Evolutionary conservation across 2,329 filamentous ascomycete species (phyloP), one percentile per base, ranked within the genome.

Genomic region (Pseudocercospora crystallina): DNA sequence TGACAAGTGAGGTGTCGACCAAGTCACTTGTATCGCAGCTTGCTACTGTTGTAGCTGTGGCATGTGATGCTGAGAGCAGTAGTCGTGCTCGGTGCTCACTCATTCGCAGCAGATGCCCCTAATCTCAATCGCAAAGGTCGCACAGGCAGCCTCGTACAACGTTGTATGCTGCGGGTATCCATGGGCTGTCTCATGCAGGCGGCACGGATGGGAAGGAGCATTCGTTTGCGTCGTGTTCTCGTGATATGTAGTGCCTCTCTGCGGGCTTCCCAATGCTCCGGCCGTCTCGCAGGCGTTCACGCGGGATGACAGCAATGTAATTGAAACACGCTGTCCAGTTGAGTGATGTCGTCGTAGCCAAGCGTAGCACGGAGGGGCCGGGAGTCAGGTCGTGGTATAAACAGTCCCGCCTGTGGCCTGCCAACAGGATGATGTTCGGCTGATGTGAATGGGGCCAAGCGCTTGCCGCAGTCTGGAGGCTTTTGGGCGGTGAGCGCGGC

Each of bases 101-200:
- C 42, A 36, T 35, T 26, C 20, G 20, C 4, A 26, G 20, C 20
- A 7, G 20, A 26, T 26, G 20, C 20, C 20, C 20, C 20, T 26
- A 26, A 3, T 26, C 31, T 53, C 45, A 49, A 42, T 44, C 40
- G 50, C 45, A 15, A 26, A 17, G 34, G 50, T 48, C 40, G 42
- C 50, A 53, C 50, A 42, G 32, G 45, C 30, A 42, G 46, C 51
- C 51, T 53, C 51, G 51, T 53, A 49, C 51, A 49, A 53, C 51
- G 34, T 49, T 20, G n/a, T 43, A 39, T 14, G 7, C 41, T 38
- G 51, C 34, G 46, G 34, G 30, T 42, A 34, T 48, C 51, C 51
- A 53, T 53, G 51, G 51, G 41, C 30, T 20, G 51, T 49, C 42
- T 53, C 51, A 53, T 53, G 51, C 51, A 53, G 17, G 42, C 38